Evolutionary conservation across 176 grass and related monocot genomes (phyloP).

Genomic region (Carex cristatella): DNA sequence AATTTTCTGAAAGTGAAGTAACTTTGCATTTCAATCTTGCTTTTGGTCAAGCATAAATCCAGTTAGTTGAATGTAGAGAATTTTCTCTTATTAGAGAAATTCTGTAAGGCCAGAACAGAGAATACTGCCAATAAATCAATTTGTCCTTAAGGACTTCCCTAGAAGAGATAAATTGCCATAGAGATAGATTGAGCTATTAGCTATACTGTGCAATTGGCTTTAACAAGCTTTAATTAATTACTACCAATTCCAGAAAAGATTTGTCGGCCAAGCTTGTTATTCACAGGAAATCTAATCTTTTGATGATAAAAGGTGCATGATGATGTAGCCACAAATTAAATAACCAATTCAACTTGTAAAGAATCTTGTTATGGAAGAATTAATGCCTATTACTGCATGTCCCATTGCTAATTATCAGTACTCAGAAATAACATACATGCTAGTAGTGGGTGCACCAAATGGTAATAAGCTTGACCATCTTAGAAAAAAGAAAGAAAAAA

Average conservation of each 20-base stretch:
- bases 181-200: background rate
- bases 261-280: background rate
- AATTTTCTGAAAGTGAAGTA: background rate
- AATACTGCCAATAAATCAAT: background rate
- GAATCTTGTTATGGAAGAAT: background rate
- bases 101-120: background rate
- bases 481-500: conserved; percentile 10
- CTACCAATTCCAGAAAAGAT: background rate
- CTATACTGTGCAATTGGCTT: background rate
- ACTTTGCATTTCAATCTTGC: background rate
- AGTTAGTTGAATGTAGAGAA: background rate
- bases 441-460: conserved; percentile 53
- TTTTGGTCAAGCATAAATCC: background rate
- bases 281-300: conserved; percentile 1
- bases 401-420: background rate
- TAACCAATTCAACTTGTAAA: conserved; percentile 7
- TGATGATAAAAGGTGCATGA: background rate
- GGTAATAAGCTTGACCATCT: conserved; percentile 21
- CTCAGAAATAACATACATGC: background rate
- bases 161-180: background rate
- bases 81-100: background rate
- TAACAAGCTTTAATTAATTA: background rate
- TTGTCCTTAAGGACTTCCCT: background rate
- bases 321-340: background rate
- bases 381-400: background rate